A percentile compares a stretch with the other conserved stretches of the same genome.
phyloP scores from a whole-genome alignment of 2,329 filamentous ascomycete genomes.

The Monilinia fructicola region DNA sequence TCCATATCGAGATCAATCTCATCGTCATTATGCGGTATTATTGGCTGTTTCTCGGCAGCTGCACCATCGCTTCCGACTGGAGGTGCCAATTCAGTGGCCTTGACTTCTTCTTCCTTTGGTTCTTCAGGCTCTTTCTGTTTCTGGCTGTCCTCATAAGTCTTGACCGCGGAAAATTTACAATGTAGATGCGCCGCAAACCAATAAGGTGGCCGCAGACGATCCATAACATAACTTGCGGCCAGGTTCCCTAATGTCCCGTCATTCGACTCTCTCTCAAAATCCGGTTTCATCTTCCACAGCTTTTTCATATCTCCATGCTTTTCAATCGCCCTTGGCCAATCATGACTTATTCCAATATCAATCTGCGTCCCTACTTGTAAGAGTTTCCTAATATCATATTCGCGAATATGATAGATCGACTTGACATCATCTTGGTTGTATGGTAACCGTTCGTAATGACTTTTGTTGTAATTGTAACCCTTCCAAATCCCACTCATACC shows the following conservation, averaged over 20 bases:
- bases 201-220: slow-evolving; percentile 75
- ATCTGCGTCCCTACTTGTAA: slow-evolving; percentile 82
- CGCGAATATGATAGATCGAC: slow-evolving; percentile 85
- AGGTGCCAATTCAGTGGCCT: not conserved
- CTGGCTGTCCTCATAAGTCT: slow-evolving; percentile 47
- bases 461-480: slow-evolving; percentile 78
- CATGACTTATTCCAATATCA: slow-evolving; percentile 88
- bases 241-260: slow-evolving; percentile 75
- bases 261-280: slow-evolving; percentile 73
- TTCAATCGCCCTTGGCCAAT: slow-evolving; percentile 89
- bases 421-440: slow-evolving; percentile 75
- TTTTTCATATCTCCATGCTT: slow-evolving; percentile 66
- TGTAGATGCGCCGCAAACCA: slow-evolving; percentile 97
- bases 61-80: not conserved
- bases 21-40: slow-evolving; percentile 54
- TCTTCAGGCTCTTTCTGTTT: slow-evolving; percentile 23
- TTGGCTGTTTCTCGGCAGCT: not conserved
- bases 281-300: slow-evolving; percentile 71
- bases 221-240: slow-evolving; percentile 77
- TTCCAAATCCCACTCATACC: slow-evolving; percentile 96
- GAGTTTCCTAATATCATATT: slow-evolving; percentile 87
- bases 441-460: slow-evolving; percentile 82
- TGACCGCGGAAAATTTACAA: slow-evolving; percentile 76
- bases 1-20: slow-evolving; percentile 71
- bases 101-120: slow-evolving; percentile 23